Conservation (phyloP, 768 basidiomycete species). For the Podaxis carcinomalis region DNA sequence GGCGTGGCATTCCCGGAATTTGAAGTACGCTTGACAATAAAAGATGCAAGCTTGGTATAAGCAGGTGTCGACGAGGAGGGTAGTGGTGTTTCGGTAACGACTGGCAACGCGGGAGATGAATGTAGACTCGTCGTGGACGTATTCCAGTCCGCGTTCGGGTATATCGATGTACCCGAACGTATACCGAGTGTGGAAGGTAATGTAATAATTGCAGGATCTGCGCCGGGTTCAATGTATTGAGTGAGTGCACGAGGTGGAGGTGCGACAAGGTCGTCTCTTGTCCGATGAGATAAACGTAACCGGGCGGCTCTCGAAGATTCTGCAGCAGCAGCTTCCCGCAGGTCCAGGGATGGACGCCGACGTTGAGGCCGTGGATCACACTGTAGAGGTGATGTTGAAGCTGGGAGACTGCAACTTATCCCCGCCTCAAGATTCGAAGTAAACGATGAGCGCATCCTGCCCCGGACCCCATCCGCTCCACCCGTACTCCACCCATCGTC, state of each 20-base stretch:
- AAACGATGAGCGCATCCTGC: not conserved
- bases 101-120: conserved; percentile 23
- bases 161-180: conserved; percentile 30
- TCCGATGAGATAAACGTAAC: conserved; percentile 47
- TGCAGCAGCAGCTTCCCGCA: conserved; percentile 19
- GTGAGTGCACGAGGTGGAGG: conserved; percentile 75
- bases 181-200: conserved; percentile 73
- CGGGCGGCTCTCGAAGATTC: conserved; percentile 27
- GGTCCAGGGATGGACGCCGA: conserved; percentile 45
- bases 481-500: not conserved
- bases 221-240: conserved; percentile 60
- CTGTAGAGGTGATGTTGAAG: conserved; percentile 12
- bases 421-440: conserved; percentile 9
- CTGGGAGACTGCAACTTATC: conserved; percentile 21
- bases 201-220: conserved; percentile 45
- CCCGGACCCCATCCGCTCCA: not conserved
- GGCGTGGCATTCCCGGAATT: conserved; percentile 28
- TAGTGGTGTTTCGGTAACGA: conserved; percentile 30
- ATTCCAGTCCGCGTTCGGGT: conserved; percentile 18
- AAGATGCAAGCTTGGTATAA: conserved; percentile 57
- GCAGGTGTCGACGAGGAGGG: conserved; percentile 48
- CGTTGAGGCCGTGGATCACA: conserved; percentile 12
- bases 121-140: conserved; percentile 22
- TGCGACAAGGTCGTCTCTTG: conserved; percentile 52
- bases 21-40: conserved; percentile 27